Evolutionary conservation across 345 rosid species (phyloP).

Genomic region (Eucalyptus sp.): DNA sequence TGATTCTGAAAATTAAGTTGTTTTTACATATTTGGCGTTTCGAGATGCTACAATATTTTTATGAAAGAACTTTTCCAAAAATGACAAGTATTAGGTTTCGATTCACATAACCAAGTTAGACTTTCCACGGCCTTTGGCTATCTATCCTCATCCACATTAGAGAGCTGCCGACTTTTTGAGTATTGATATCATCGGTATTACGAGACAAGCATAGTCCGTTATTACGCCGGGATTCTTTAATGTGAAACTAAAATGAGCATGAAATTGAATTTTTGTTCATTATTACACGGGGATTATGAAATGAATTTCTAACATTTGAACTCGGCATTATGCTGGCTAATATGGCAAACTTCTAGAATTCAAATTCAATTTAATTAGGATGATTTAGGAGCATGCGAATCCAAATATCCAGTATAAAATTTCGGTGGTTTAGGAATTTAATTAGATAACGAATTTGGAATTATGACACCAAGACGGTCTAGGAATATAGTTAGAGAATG

Average conservation of each 20-base stretch:
- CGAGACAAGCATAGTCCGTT: not conserved
- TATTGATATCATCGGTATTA: not conserved
- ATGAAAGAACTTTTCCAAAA: not conserved
- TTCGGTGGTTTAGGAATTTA: not conserved
- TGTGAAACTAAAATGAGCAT: not conserved
- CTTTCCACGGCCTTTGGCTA: not conserved
- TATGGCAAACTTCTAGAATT: not conserved
- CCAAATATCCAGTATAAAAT: no score
- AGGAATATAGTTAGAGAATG: not conserved
- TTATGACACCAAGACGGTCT: not conserved
- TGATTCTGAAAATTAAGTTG: not conserved
- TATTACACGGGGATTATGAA: no score
- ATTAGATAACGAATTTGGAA: not conserved
- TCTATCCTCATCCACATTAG: not conserved
- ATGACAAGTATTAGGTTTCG: not conserved
- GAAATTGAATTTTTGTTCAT: not conserved
- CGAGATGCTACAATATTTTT: not conserved
- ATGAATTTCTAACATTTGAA: no score
- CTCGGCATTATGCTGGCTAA: not conserved
- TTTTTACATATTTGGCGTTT: not conserved
- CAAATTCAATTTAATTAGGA: not conserved
- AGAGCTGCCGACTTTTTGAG: not conserved
- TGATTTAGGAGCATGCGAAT: not conserved
- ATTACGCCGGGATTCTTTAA: not conserved
- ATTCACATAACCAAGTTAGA: not conserved